phyloP scores from a whole-genome alignment of 2,329 filamentous ascomycete species.

The Xylariomycetidae sp. region DNA sequence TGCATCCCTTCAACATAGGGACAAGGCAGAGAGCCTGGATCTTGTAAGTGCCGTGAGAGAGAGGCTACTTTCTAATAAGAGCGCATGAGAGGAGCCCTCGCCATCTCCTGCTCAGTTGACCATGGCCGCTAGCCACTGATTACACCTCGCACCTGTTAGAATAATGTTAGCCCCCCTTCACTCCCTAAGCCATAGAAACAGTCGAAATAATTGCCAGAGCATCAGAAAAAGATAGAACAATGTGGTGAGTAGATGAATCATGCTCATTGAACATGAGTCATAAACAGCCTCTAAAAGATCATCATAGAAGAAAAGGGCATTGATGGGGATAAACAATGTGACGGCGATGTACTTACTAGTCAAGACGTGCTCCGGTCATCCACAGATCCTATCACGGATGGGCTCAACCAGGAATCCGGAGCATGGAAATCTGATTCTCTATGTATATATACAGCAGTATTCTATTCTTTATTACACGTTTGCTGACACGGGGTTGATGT shows the following conservation, averaged over 20 bases:
- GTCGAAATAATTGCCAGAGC: no score
- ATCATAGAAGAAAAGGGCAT: constrained; percentile 24
- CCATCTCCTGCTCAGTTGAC: no score
- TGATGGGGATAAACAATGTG: constrained; percentile 1
- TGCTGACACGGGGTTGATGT: constrained; percentile 64
- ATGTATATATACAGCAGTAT: no score
- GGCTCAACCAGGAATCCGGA: no score
- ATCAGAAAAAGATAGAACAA: constrained; percentile 31
- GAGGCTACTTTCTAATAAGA: constrained; percentile 11
- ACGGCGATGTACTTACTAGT: background rate
- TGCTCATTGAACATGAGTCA: constrained; percentile 27
- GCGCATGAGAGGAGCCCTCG: no score
- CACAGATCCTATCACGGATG: no score
- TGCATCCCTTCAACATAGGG: constrained; percentile 13
- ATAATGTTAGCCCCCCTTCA: no score
- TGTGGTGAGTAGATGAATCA: constrained; percentile 29
- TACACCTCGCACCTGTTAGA: no score
- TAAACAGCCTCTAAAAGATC: constrained; percentile 34
- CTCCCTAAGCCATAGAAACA: no score
- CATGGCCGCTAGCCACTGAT: no score
- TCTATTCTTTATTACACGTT: constrained; percentile 35
- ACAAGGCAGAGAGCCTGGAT: constrained; percentile 13
- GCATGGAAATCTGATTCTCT: constrained; percentile 18
- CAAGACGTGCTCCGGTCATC: background rate
- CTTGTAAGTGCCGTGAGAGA: constrained; percentile 17